Base-by-base conservation (phyloP, 768 basidiomycete species). In the Tylopilus balloui region DNA sequence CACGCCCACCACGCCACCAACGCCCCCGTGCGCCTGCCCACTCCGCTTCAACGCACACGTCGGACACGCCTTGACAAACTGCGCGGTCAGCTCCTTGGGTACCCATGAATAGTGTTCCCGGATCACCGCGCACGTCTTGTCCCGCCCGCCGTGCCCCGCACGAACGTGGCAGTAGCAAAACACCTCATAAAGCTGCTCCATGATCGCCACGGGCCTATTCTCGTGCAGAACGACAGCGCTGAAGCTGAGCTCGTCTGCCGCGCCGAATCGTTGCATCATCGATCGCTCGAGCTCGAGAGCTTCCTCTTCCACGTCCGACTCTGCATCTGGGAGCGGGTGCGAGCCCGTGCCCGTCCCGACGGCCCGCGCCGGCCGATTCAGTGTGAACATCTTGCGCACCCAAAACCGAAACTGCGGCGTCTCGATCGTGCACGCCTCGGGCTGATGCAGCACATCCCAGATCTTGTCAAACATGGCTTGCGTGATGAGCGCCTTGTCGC, bases 391-490 rank as follows among this genome's bases (percentile, higher is more conserved):
- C 72, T 86, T 87, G 59, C 86, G 81, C 12, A 81, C 87, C 88
- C 88, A 90, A 67, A 83, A 88, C 35, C 86, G 78, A 64, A 89
- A 90, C 60, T 88, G 86, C 1, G 86, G 77, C 2, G 78, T 82
- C 36, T 65, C 67, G 45, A 73, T 50, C 51, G 73, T 71, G 20
- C 71, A 71, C 23, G 71, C 64, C 1, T 75, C 71, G 6, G 80
- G 79, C 47, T 77, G 68, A 31, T 77, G 73, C 21, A 90, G 71
- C 19, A 85, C 80, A 54, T 80, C 77, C 78, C 84, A 83, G 65
- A 89, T 82, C 38, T 80, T 71, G 69, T 84, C 83, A 61, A 88
- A 88, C 73, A 84, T 73, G 27, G 68, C 68, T 57, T 83, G 84
- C 12, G 79, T 80, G 63, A 91, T 83, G 50, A 90, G 77, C 4